These are phyloP conservation scores for Penicillium crustosum DNA, from an alignment of 2,329 filamentous ascomycete species.

Conservation along the genomic window DNA sequence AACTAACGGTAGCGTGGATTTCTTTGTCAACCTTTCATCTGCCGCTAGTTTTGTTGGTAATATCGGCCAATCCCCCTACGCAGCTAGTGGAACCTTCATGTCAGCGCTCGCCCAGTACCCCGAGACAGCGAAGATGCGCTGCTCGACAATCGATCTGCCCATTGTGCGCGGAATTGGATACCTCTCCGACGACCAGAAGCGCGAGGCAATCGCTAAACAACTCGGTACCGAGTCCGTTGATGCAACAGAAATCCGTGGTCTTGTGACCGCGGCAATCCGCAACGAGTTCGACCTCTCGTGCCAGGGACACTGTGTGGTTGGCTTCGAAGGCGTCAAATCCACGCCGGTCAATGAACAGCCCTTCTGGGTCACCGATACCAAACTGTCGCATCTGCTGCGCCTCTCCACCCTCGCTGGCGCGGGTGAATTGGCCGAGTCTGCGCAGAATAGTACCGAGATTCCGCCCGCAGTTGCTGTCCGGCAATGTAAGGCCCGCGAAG, in stretches of 20 bases:
- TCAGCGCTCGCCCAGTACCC: constrained; percentile 24
- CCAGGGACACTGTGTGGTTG: constrained; percentile 23
- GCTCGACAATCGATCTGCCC: constrained; percentile 46
- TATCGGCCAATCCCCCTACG: constrained; percentile 61
- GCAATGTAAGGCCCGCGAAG: constrained; percentile 13
- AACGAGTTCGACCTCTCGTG: constrained; percentile 22
- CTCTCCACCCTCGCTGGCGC: constrained; percentile 20
- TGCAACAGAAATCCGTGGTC: constrained; percentile 23
- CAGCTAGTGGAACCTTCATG: constrained; percentile 43
- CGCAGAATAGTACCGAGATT: constrained; percentile 8
- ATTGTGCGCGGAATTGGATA: constrained; percentile 25
- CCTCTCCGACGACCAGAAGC: constrained; percentile 23
- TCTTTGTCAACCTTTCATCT: constrained; percentile 30
- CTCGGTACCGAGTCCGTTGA: constrained; percentile 22
- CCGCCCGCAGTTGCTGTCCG: constrained; percentile 20
- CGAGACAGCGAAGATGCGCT: constrained; percentile 54
- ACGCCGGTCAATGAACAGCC: constrained; percentile 18
- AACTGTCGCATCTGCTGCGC: constrained; percentile 22
- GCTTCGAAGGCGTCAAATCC: constrained; percentile 23
- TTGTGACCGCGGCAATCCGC: constrained; percentile 25
- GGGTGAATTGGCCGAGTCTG: constrained; percentile 8
- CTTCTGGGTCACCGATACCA: constrained; percentile 24
- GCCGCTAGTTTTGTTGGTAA: constrained; percentile 31
- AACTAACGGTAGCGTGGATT: constrained; percentile 21
- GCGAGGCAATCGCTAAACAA: constrained; percentile 20